phyloP scores from a whole-genome alignment of 257 asterid genomes.

The Pogostemon cablin region DNA sequence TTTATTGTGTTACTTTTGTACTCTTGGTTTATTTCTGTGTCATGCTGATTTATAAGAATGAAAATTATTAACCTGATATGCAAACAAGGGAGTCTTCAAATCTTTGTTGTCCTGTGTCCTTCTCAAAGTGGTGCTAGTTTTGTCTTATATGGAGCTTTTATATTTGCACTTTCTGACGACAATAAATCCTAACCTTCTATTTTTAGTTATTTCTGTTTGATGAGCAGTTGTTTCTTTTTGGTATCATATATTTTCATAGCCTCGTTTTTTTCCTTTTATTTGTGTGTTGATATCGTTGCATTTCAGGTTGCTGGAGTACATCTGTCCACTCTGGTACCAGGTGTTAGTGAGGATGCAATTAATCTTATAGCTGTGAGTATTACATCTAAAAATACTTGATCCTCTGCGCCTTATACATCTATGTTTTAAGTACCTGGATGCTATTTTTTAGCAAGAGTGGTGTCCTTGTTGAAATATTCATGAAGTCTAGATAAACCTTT shows the following conservation, averaged over 20 bases:
- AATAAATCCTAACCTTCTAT: not conserved
- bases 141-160: constrained; percentile 12
- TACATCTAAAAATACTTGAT: not conserved
- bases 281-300: not conserved
- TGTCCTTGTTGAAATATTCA: not conserved
- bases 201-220: constrained; percentile 24
- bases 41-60: too few relatives aligned
- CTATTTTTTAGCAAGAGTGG: not conserved
- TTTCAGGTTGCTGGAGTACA: constrained; percentile 56
- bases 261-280: not conserved
- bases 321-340: constrained; percentile 64
- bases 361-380: constrained; percentile 58
- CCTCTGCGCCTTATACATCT: constrained; percentile 10
- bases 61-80: too few relatives aligned
- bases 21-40: not conserved
- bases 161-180: not conserved
- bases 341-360: constrained; percentile 78
- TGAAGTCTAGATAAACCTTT: not conserved
- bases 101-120: too few relatives aligned
- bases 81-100: too few relatives aligned
- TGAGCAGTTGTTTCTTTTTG: not conserved
- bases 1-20: not conserved
- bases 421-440: constrained; percentile 7
- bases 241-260: not conserved
- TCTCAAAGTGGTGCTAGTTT: not conserved